A percentile compares a stretch with the other conserved stretches of the same genome.
Evolutionary conservation across 352 stramenopile species (phyloP).

Genomic region (Globisporangium nagaii): DNA sequence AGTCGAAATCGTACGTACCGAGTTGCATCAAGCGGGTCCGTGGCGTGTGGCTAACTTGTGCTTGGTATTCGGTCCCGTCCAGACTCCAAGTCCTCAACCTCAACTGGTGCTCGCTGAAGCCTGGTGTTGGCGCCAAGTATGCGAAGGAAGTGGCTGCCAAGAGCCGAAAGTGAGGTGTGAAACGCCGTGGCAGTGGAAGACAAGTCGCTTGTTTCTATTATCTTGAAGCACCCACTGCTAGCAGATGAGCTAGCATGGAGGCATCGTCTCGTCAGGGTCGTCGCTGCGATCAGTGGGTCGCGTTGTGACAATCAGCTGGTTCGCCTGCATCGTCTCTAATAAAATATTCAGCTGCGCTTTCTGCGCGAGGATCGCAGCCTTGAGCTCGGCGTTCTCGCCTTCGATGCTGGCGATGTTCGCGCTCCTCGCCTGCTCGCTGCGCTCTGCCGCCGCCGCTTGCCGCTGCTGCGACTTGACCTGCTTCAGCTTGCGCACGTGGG

Average conservation of each 20-base stretch:
- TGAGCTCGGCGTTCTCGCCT: conserved; percentile 9
- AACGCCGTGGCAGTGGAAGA: no score
- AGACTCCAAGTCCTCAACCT: conserved; percentile 29
- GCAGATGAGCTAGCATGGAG: neutral
- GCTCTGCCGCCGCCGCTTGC: neutral
- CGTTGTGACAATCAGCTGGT: neutral
- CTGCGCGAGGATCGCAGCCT: conserved; percentile 8
- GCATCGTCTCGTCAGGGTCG: neutral
- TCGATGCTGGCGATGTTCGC: neutral
- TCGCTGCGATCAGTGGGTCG: neutral
- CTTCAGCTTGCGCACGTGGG: conserved; percentile 10
- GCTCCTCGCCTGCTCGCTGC: neutral
- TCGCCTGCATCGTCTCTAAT: conserved; percentile 6
- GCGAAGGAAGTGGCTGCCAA: neutral
- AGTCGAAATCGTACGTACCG: conserved; percentile 25
- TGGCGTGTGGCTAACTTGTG: no score
- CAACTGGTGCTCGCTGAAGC: conserved; percentile 23
- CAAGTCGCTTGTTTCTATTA: no score
- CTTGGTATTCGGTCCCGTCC: neutral
- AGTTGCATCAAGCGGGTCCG: neutral
- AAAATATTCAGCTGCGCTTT: conserved; percentile 11
- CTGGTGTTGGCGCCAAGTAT: conserved; percentile 16
- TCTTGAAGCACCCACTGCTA: no score
- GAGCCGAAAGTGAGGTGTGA: neutral
- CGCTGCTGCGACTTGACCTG: neutral